Percentiles rank a stretch among this genome's conserved stretches.
These are phyloP conservation scores for Hyparrhenia diplandra DNA, from an alignment of 176 grass and related monocot species.

Conservation along the genomic window DNA sequence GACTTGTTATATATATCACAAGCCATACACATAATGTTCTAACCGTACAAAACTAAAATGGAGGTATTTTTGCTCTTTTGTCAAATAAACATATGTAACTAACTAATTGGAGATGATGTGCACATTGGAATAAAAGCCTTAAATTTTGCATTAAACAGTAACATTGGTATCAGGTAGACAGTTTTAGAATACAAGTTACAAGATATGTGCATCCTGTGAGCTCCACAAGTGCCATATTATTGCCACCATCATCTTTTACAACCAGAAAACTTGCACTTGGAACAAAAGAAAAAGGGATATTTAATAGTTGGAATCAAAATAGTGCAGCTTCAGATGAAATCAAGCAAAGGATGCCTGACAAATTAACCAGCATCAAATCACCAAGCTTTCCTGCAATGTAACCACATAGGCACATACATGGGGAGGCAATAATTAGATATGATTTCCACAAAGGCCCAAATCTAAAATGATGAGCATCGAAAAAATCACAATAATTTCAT, in stretches of 20 bases:
- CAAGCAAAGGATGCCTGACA: constrained; percentile 15
- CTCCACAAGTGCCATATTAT: constrained; percentile 33
- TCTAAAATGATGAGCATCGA: not conserved
- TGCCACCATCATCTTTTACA: constrained; percentile 38
- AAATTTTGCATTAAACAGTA: constrained; percentile 8
- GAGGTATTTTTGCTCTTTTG: not conserved
- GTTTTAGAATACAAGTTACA: constrained; percentile 19
- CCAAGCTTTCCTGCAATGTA: not conserved
- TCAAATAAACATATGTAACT: not conserved
- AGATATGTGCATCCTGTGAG: constrained; percentile 20
- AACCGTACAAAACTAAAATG: not conserved
- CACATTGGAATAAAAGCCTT: not conserved
- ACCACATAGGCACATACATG: not conserved
- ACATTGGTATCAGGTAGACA: not conserved
- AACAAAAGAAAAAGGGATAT: not conserved
- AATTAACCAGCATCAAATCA: constrained; percentile 20
- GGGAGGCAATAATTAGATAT: not conserved
- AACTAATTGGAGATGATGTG: not conserved
- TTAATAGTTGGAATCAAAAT: not conserved
- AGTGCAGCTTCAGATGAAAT: not conserved
- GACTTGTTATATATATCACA: not conserved
- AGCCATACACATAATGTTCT: not conserved
- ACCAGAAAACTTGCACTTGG: not conserved
- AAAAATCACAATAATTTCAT: not conserved
- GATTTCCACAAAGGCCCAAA: constrained; percentile 15